Evolutionary conservation across 1,139 yeast species (phyloP), one percentile per base, ranked within the genome.

Genomic region (Suhomyces bribrorum): DNA sequence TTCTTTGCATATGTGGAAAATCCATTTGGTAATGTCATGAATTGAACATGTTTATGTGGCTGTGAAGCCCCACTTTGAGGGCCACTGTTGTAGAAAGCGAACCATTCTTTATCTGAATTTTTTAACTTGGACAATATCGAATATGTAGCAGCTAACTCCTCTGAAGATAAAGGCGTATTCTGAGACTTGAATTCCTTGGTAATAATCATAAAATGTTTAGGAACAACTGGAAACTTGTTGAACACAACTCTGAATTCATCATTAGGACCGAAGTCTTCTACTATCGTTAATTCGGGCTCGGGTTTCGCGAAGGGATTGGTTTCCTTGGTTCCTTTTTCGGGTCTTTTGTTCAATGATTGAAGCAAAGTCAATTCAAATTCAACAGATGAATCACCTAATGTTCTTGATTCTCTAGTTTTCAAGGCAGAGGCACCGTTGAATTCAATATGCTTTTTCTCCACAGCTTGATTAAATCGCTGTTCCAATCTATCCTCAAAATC

Each of bases 71-170:
- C 98, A 48, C 95, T 82, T 51, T 81, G 74, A 17, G 80, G 79
- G 4, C 97, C 97, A 56, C 89, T 82, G 59, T 92, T 92, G 72
- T 79, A 92, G 61, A 92, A 90, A 0, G 88, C 92, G 60, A 90
- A 71, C 74, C 73, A 67, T 46, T 61, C 46, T 44, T 62, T 55
- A 5, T 50, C 53, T 25, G 51, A 52, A 8, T 49, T 40, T 38
- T 50, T 49, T 40, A 71, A 52, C 4, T 47, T 43, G 8, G 41
- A 38, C 42, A 90, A 64, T 15, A 86, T 65, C 4, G 75, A 58
- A 56, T 76, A 78, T 4, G 85, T 69, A 0, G 82, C 79, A 29
- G 65, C 58, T 43, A 92, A 68, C 52, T 90, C 97, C 12, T 63
- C 54, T 13, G 88, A 86, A 12, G 79, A 71, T 44, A 92, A 66